These are phyloP conservation scores for Phaeosphaeria sp. DNA, from an alignment of 2,329 filamentous ascomycete species.

Conservation along the genomic window DNA sequence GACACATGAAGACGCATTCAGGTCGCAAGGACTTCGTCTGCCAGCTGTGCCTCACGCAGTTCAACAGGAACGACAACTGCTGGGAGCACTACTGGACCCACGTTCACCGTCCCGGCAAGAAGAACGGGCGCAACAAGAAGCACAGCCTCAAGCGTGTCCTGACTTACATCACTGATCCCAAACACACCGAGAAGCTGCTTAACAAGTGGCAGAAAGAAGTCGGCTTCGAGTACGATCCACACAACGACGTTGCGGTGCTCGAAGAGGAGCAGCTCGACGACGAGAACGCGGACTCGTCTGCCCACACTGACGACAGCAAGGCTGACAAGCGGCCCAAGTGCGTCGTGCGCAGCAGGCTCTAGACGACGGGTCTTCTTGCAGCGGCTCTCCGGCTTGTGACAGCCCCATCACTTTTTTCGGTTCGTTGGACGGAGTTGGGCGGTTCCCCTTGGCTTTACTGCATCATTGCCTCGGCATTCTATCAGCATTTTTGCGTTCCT, in stretches of 20 bases:
- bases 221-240: conserved; percentile 15
- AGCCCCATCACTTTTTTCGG: conserved; percentile 14
- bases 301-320: conserved; percentile 5
- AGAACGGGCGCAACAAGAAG: conserved; percentile 34
- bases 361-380: neutral
- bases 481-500: conserved; percentile 18
- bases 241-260: conserved; percentile 8
- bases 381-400: neutral
- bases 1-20: conserved; percentile 37
- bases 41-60: conserved; percentile 30
- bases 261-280: conserved; percentile 11
- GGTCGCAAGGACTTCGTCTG: conserved; percentile 29
- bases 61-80: conserved; percentile 46
- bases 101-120: conserved; percentile 32
- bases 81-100: conserved; percentile 44
- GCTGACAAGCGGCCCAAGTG: conserved; percentile 1
- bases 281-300: neutral
- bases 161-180: conserved; percentile 30
- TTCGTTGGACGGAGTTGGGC: conserved; percentile 16
- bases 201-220: conserved; percentile 29
- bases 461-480: conserved; percentile 21
- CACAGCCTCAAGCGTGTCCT: conserved; percentile 30
- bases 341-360: conserved; percentile 4
- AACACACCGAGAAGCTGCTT: conserved; percentile 38
- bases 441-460: conserved; percentile 10